These are phyloP conservation scores for Podaxis pistillaris DNA, from an alignment of 768 basidiomycete genomes.

Conservation along the genomic window DNA sequence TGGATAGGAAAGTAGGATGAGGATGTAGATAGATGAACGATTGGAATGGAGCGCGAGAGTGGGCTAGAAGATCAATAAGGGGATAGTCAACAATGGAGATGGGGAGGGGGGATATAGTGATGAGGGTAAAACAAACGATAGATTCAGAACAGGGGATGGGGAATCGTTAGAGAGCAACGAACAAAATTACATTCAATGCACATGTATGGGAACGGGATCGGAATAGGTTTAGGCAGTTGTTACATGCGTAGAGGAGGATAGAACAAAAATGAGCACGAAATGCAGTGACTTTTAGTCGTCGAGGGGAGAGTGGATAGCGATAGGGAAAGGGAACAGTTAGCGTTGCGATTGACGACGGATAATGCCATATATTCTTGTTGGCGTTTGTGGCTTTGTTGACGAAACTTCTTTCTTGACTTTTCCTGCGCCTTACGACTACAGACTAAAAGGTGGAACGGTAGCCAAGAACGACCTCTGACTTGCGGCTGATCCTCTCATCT, in stretches of 20 bases:
- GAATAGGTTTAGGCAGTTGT: neutral
- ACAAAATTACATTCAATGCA: conserved; percentile 3
- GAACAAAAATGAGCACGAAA: neutral
- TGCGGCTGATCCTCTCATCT: conserved; percentile 53
- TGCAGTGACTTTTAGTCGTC: neutral
- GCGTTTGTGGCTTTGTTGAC: neutral
- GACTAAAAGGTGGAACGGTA: conserved; percentile 29
- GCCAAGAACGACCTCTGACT: conserved; percentile 46
- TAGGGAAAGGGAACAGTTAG: neutral
- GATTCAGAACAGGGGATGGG: neutral
- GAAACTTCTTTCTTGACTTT: neutral
- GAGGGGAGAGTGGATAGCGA: neutral
- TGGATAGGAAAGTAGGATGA: neutral
- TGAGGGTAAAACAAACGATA: neutral
- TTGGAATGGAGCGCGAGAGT: neutral
- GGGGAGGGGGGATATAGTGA: neutral
- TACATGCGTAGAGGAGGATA: neutral
- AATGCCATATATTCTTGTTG: neutral
- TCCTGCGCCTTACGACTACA: conserved; percentile 18
- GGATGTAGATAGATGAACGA: neutral
- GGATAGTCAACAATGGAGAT: neutral
- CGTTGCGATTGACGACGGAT: neutral
- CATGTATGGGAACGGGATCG: neutral
- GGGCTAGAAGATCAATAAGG: neutral
- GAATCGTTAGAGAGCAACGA: neutral